These are phyloP conservation scores for Daldinia decipiens DNA, from an alignment of 495 filamentous ascomycete species.

Conservation along the genomic window DNA sequence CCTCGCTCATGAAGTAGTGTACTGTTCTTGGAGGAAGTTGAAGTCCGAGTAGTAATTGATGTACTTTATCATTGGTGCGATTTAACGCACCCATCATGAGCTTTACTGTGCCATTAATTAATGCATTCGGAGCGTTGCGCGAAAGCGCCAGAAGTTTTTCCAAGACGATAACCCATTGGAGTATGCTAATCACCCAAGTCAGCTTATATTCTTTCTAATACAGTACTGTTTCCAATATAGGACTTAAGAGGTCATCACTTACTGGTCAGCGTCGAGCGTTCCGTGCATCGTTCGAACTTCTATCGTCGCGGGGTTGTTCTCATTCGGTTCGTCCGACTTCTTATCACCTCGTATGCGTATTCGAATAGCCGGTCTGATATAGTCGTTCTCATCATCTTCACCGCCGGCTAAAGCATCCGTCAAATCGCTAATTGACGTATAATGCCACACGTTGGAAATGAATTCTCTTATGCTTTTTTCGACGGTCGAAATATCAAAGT, in stretches of 20 bases:
- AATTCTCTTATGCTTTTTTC: neutral
- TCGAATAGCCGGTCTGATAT: neutral
- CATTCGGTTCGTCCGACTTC: neutral
- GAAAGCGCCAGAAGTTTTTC: neutral
- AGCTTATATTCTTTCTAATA: neutral
- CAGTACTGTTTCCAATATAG: neutral
- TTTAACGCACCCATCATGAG: neutral
- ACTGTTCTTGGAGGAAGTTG: conserved; percentile 10
- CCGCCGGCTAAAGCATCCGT: neutral
- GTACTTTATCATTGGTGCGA: neutral
- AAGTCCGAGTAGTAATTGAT: conserved; percentile 9
- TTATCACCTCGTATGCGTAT: conserved; percentile 9
- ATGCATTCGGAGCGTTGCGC: neutral
- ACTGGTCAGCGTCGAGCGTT: conserved; percentile 42
- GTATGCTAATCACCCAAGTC: conserved; percentile 22
- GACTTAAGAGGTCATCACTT: conserved; percentile 5
- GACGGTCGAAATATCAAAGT: neutral
- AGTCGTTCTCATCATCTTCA: too few relatives aligned
- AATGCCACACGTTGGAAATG: conserved; percentile 27
- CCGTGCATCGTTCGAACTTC: conserved; percentile 44
- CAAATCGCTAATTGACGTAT: conserved; percentile 10
- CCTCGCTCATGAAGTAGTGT: conserved; percentile 15
- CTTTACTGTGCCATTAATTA: neutral
- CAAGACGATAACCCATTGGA: conserved; percentile 37
- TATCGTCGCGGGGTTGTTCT: conserved; percentile 15